A percentile compares a stretch with the other conserved stretches of the same genome.
Conservation (phyloP, 2,329 filamentous ascomycete genomes). For the Ophidiomyces ophidiicola region DNA sequence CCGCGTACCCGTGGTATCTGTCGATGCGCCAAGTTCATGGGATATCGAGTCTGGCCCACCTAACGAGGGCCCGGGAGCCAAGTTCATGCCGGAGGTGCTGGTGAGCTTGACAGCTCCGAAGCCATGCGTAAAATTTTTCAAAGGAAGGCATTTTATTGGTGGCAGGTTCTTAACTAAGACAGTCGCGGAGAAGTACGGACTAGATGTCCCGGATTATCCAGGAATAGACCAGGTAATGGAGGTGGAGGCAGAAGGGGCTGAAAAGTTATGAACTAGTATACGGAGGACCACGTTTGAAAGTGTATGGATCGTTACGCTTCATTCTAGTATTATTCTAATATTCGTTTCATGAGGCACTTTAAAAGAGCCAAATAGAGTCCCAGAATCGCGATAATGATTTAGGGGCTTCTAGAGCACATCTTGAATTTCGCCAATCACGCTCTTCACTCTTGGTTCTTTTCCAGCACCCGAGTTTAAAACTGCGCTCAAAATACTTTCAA, state of each 20-base stretch:
- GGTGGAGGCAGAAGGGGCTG: conserved; percentile 37
- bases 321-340: neutral
- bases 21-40: conserved; percentile 93
- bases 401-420: conserved; percentile 24
- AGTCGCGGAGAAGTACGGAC: conserved; percentile 72
- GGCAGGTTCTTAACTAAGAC: conserved; percentile 72
- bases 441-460: conserved; percentile 49
- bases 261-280: conserved; percentile 21
- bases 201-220: conserved; percentile 71
- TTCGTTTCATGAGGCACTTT: neutral
- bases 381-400: too few relatives aligned
- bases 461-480: conserved; percentile 39
- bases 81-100: conserved; percentile 66
- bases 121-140: conserved; percentile 71
- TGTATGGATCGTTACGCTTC: neutral
- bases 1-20: conserved; percentile 64
- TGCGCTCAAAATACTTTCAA: conserved; percentile 37
- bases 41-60: conserved; percentile 81
- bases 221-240: conserved; percentile 86
- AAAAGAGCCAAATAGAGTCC: neutral
- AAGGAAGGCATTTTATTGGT: conserved; percentile 75
- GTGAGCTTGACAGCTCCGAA: conserved; percentile 91
- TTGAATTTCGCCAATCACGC: conserved; percentile 48
- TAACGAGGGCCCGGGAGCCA: conserved; percentile 59
- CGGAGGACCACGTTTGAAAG: neutral